Conservation (phyloP, 805 yeast genomes). For the Candida sakaeoensis region DNA sequence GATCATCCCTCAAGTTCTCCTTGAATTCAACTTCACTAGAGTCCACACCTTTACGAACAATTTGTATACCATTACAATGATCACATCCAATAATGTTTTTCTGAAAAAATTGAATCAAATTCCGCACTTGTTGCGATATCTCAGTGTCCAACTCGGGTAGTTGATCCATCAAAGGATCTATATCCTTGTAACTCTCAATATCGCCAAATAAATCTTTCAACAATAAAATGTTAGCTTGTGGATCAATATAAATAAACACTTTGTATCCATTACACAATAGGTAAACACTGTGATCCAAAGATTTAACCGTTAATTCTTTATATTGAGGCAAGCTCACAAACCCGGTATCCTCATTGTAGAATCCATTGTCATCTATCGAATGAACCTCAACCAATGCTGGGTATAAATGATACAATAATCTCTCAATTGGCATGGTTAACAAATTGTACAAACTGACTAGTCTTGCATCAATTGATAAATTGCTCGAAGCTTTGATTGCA, state of each 20-base stretch:
- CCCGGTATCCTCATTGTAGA: slow-evolving; percentile 25
- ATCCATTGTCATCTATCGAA: slow-evolving; percentile 51
- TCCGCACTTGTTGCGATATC: slow-evolving; percentile 64
- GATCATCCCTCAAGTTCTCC: slow-evolving; percentile 72
- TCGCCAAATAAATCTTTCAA: slow-evolving; percentile 72
- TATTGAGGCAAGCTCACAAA: slow-evolving; percentile 49
- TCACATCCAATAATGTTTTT: slow-evolving; percentile 27
- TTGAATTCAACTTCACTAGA: slow-evolving; percentile 50
- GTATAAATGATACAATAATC: slow-evolving; percentile 63
- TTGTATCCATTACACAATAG: slow-evolving; percentile 66
- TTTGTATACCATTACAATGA: slow-evolving; percentile 46
- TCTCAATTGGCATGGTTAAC: slow-evolving; percentile 51
- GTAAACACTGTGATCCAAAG: slow-evolving; percentile 71
- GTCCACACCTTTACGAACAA: slow-evolving; percentile 65
- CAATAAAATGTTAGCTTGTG: slow-evolving; percentile 61
- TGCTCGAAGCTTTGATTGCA: slow-evolving; percentile 51
- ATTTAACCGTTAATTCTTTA: slow-evolving; percentile 38
- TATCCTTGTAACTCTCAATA: slow-evolving; percentile 41
- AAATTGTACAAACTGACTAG: slow-evolving; percentile 51
- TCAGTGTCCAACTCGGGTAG: slow-evolving; percentile 70
- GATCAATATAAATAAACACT: slow-evolving; percentile 64
- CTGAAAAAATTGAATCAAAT: slow-evolving; percentile 55
- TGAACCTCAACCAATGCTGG: slow-evolving; percentile 80
- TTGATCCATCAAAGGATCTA: slow-evolving; percentile 50
- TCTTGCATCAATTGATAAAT: slow-evolving; percentile 59